Conservation (phyloP, 2,329 filamentous ascomycete genomes). For the Cryoendolithus antarcticus region DNA sequence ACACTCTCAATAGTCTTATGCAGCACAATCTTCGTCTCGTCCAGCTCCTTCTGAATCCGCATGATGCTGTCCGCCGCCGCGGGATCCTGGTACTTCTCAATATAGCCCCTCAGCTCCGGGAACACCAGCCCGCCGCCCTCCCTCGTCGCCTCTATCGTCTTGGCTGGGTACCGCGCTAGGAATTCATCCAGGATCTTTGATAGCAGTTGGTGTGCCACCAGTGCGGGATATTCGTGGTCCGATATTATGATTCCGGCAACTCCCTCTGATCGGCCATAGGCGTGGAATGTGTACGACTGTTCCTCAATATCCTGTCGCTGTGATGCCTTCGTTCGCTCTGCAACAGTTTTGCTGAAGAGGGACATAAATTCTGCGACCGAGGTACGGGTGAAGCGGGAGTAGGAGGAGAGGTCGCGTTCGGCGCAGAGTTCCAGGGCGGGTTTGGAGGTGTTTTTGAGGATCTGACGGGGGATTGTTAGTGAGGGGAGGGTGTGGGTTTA, state of each 20-base stretch:
- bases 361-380: conserved; percentile 62
- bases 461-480: conserved; percentile 37
- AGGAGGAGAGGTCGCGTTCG: conserved; percentile 66
- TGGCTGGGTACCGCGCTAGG: conserved; percentile 54
- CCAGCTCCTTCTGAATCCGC: conserved; percentile 82
- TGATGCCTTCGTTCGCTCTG: conserved; percentile 69
- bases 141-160: not conserved
- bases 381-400: conserved; percentile 63
- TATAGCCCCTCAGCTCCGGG: conserved; percentile 36
- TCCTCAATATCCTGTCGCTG: conserved; percentile 78
- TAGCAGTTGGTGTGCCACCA: conserved; percentile 72
- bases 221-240: conserved; percentile 7
- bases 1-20: conserved; percentile 92
- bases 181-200: conserved; percentile 85
- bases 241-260: conserved; percentile 23
- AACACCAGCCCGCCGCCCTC: not conserved
- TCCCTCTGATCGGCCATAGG: conserved; percentile 34
- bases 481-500: conserved; percentile 8
- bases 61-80: conserved; percentile 75
- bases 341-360: conserved; percentile 75
- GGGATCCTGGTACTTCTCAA: conserved; percentile 71
- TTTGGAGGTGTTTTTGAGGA: conserved; percentile 67
- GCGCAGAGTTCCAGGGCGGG: conserved; percentile 64
- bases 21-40: conserved; percentile 93
- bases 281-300: conserved; percentile 55